Base-by-base conservation (phyloP, 1,284 basidiomycete species). In the Cryptococcus maquisensis region DNA sequence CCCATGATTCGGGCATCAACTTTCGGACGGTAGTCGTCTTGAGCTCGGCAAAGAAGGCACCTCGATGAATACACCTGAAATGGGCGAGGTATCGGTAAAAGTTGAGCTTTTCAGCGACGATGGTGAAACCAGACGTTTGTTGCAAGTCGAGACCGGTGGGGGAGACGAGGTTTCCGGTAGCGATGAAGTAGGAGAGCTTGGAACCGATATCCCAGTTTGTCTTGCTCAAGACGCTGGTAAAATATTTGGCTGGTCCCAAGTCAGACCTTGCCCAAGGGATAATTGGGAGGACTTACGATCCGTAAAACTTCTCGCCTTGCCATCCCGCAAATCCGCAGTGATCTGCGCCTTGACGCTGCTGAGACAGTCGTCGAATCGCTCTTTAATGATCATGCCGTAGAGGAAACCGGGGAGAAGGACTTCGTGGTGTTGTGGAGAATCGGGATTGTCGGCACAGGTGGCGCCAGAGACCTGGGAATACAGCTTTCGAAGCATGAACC, bases 21-120 rank as follows among this genome's bases (percentile, higher is more conserved):
- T 98, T 98, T 67, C 96, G 88, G 47, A 99, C 96, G 21, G 93
- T 87, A 0, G 96, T 99, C 1, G 96, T 99, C 81, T 98, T 98
- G 58, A 98, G 84, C 74, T 98, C 94, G 21, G 95, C 92, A 72
- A 98, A 99, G 84, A 99, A 99, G 42, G 96, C 93, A 77, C 96
- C 96, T 79, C 96, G 89, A 78, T 99, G 96, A 42, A 99, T 94
- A 74, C 90, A 97, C 54, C 96, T 83, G 81, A 99, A 99, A 78
- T 99, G 96, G 67, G 89, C 89, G 73, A 99, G 92, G 77, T 98
- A 99, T 46, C 96, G 91, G 70, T 90, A 88, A 84, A 95, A 99
- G 77, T 99, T 99, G 61, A 99, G 82, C 78, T 98, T 98, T 78
- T 99, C 96, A 3, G 95, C 96, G 44, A 98, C 89, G 66, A 99